Conservation (phyloP, 169 alveolate species). For the Plasmodium ovale region DNA sequence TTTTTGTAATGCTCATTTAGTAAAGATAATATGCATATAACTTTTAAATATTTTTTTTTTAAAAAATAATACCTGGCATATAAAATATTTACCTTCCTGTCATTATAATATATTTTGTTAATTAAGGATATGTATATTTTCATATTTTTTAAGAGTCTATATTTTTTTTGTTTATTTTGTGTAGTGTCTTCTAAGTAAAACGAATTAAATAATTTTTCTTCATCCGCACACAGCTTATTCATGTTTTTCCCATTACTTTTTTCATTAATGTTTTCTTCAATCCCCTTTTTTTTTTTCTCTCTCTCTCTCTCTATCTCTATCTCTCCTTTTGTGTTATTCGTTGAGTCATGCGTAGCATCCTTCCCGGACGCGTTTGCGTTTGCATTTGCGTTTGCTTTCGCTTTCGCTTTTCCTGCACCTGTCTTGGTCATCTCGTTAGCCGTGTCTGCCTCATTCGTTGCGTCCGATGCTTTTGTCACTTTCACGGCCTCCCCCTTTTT, state of each 20-base stretch:
- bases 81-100: conserved; percentile 62
- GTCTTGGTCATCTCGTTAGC: not conserved
- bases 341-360: not conserved
- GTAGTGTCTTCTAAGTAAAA: conserved; percentile 1
- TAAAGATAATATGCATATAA: conserved; percentile 45
- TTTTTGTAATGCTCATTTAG: conserved; percentile 57
- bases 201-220: conserved; percentile 37
- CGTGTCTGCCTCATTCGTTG: not conserved
- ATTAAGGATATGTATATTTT: conserved; percentile 62
- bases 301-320: not conserved
- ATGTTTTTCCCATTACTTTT: not conserved
- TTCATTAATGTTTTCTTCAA: not conserved
- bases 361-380: no score
- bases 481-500: not conserved
- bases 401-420: no score
- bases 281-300: not conserved
- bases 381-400: no score
- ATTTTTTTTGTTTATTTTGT: conserved; percentile 48
- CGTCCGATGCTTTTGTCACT: not conserved
- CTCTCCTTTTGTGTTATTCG: conserved; percentile 2
- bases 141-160: conserved; percentile 47
- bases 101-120: conserved; percentile 54
- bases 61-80: conserved; percentile 70
- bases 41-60: conserved; percentile 59
- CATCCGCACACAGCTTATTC: conserved; percentile 34